Base-by-base conservation (phyloP, 306 rosid genomes). In the Fagus crenata region DNA sequence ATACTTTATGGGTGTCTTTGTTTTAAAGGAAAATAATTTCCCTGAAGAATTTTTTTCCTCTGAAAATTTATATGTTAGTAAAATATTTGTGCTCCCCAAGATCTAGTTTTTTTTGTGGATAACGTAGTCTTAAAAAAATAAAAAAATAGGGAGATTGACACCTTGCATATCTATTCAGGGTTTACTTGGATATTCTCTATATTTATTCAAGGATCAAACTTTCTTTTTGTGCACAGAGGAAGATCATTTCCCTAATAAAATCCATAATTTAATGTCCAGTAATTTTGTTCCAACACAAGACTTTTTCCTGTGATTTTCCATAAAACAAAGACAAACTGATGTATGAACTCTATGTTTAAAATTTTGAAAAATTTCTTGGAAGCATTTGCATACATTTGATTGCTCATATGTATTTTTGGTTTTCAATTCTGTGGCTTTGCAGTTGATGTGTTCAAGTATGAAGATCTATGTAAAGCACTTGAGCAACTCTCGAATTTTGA, bases 401-500 rank as follows among this genome's bases (percentile, higher is more conserved):
- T 5, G 41, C 14, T 39, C 22, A 60, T 36, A 69, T 43, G 40
- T 87, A 82, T 75, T 75, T 74, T 41, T 22, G 75, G 42, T 76
- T 78, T 78, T 73, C 18, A 60, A 65, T 73, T 39, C 22, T 72
- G 35, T 81, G 72, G 49, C 78, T 75, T 84, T 90, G 88, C 90
- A 93, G 99, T 75, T 60, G 86, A 76, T 65, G 0, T 74, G 72
- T 89, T 96, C 78, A 84, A 84, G 78, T 90, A 84, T 83, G 80
- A 86, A 76, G 71, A 77, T 81, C 78, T 96, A 82, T 83, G 80
- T 81, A 70, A 32, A 40, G 99, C 96, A 55, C 89, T 96, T 55
- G 90, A 89, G 88, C 86, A 84, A 88, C 96, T 93, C 78, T 91
- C 96, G 5, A 86, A 90, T 35, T 96, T 96, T 43, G 99, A 96